Evolutionary conservation across 2,329 filamentous ascomycete species (phyloP), one percentile per base, ranked within the genome.

Genomic region (Arthrobotrys entomopaga): DNA sequence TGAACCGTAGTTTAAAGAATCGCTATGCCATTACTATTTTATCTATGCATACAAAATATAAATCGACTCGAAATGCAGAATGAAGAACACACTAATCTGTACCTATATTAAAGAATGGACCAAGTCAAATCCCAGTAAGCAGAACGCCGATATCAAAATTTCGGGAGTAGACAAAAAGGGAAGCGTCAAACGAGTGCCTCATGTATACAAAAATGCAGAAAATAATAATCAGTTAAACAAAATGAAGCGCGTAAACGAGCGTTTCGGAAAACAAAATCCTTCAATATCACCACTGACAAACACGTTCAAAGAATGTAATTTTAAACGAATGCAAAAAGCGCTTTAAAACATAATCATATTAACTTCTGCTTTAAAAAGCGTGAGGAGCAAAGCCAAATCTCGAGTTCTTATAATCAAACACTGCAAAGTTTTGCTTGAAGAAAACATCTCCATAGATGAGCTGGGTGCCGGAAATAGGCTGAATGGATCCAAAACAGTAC

Each of bases 401-500:
- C 46, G 81, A 82, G 76, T 87, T 80, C 75, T 93, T 91, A 58
- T 87, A 87, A 80, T 97, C 93, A 80, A 96, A 96, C 22, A 95
- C 89, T 0, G 88, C 85, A 80, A 96, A 96, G 15, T 96, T 92
- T 77, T 96, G 96, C 83, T 96, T 96, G 76, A 97, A 82, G 78
- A 96, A 96, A 0, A 90, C 87, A 77, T 92, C 92, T 1, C 93
- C 93, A 0, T 96, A 82, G n/a, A 97, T 84, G 91, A 92, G 96
- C 38, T 61, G 56, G 11, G 50, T 74, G 7, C 70, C 70, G 16
- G 49, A 48, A 13, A 74, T 74, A 10, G 70, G 64, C 22, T 67
- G 61, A n/a, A 66, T 66, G 1, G 61, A 40, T 50, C 64, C 61
- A 20, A 74, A 67, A 63, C 70, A 66, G 20, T 64, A 66, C 0